Evolutionary conservation across 768 basidiomycete genomes (phyloP).

Genomic region (Hydnomerulius pinastri): DNA sequence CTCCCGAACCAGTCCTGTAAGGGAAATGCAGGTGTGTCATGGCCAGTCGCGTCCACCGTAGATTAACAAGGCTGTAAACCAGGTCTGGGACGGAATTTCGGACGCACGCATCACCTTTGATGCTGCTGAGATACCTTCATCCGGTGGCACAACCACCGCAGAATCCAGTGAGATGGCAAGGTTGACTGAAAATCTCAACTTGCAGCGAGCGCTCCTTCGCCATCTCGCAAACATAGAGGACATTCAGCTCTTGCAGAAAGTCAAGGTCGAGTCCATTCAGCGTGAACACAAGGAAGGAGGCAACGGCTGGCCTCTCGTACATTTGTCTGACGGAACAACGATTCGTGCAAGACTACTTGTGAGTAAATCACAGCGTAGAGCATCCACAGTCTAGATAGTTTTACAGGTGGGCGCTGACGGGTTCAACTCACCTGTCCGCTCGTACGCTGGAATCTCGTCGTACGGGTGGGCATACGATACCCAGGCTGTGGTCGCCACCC

Average conservation of each 20-base stretch:
- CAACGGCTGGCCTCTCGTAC: constrained; percentile 81
- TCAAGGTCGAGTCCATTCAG: constrained; percentile 72
- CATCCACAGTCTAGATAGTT: not conserved
- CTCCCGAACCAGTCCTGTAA: constrained; percentile 66
- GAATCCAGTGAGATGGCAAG: constrained; percentile 65
- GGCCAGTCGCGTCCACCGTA: not conserved
- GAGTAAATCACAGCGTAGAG: constrained; percentile 23
- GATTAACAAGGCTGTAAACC: constrained; percentile 6
- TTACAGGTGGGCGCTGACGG: constrained; percentile 91
- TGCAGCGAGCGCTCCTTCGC: constrained; percentile 81
- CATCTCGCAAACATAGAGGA: constrained; percentile 53
- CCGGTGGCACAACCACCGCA: constrained; percentile 26
- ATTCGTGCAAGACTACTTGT: constrained; percentile 79
- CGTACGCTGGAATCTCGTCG: constrained; percentile 81
- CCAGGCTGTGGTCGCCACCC: constrained; percentile 87
- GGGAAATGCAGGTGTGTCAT: constrained; percentile 78
- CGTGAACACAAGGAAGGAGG: constrained; percentile 40
- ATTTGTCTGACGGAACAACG: constrained; percentile 64
- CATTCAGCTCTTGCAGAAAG: constrained; percentile 69
- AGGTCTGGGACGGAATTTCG: constrained; percentile 94
- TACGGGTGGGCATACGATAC: constrained; percentile 93
- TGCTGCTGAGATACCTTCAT: constrained; percentile 43
- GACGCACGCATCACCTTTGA: constrained; percentile 76
- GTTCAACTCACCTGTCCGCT: constrained; percentile 88
- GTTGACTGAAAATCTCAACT: constrained; percentile 89